Conservation (phyloP, 129 eudicot genomes). For the Dittrichia graveolens region DNA sequence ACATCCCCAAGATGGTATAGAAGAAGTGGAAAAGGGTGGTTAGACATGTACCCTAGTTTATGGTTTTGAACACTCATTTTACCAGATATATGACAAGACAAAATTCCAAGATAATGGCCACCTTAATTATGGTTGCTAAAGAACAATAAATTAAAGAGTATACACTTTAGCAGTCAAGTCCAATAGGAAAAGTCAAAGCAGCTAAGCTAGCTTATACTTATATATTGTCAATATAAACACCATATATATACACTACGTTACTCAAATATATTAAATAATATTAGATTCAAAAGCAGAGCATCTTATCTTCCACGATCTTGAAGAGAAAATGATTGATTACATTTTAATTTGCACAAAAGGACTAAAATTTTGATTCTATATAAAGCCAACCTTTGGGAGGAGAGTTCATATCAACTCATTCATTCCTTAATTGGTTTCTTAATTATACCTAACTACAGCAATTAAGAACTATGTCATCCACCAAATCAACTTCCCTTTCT, state of each 20-base stretch:
- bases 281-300: neutral
- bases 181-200: neutral
- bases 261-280: neutral
- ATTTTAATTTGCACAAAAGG: neutral
- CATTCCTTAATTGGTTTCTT: slow-evolving; percentile 31
- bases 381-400: neutral
- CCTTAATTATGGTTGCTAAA: no score
- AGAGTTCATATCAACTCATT: neutral
- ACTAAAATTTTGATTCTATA: neutral
- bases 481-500: neutral
- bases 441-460: slow-evolving; percentile 25
- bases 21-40: no score
- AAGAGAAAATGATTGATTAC: neutral
- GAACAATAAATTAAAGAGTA: no score
- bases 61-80: no score
- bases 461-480: slow-evolving; percentile 6
- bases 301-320: slow-evolving; percentile 10
- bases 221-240: neutral
- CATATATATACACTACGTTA: neutral
- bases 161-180: neutral
- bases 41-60: no score
- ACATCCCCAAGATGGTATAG: no score
- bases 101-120: no score
- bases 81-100: no score
- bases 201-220: neutral